These are phyloP conservation scores for Dioscorea alata DNA, from an alignment of 106 monocot species.

Conservation along the genomic window DNA sequence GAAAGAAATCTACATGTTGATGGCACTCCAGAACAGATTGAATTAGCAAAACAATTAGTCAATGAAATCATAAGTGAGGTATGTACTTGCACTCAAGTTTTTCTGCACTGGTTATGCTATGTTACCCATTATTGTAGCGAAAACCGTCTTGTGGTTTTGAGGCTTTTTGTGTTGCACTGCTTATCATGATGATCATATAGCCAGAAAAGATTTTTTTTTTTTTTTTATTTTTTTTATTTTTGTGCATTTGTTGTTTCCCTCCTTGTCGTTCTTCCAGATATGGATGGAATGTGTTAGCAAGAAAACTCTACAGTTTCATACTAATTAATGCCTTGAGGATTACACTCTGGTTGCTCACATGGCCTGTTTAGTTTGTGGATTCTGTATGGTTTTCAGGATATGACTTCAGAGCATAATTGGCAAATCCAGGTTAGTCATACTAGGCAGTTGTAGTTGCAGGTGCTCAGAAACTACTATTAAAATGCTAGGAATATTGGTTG, in stretches of 20 bases:
- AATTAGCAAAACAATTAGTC: conserved; percentile 86
- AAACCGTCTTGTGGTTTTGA: too few relatives aligned
- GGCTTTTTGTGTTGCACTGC: too few relatives aligned
- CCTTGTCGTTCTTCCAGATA: too few relatives aligned
- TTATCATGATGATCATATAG: too few relatives aligned
- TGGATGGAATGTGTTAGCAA: too few relatives aligned
- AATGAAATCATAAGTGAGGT: conserved; percentile 82
- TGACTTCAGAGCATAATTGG: neutral
- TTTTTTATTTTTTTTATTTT: too few relatives aligned
- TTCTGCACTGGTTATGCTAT: neutral
- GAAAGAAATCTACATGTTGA: conserved; percentile 93
- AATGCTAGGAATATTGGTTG: neutral
- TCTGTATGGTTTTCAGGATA: conserved; percentile 7
- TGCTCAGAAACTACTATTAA: conserved; percentile 1
- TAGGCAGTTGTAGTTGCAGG: conserved; percentile 4
- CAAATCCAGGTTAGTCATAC: conserved; percentile 1
- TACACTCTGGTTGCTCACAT: too few relatives aligned
- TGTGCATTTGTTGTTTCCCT: too few relatives aligned
- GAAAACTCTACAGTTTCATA: too few relatives aligned
- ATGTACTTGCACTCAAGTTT: conserved; percentile 6
- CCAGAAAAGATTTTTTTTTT: too few relatives aligned
- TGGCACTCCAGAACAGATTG: conserved; percentile 85
- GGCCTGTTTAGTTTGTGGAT: neutral
- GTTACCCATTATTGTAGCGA: too few relatives aligned
- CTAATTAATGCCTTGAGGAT: too few relatives aligned